Percentiles rank a stretch among this genome's conserved stretches.
phyloP scores from a whole-genome alignment of 345 rosid species.

The Hirschfeldia incana region DNA sequence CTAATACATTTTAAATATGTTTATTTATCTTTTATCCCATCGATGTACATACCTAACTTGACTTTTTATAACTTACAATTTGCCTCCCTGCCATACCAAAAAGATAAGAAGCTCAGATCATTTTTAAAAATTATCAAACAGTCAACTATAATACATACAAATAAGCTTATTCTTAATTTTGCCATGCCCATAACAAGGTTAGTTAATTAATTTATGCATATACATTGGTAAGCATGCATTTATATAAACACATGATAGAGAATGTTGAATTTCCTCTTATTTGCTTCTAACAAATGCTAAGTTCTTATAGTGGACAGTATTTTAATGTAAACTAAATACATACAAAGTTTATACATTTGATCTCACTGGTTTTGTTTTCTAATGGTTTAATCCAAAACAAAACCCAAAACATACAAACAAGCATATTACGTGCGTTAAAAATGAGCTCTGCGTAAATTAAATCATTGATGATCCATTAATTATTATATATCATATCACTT shows the following conservation, averaged over 20 bases:
- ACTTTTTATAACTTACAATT: slow-evolving; percentile 31
- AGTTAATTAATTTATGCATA: not conserved
- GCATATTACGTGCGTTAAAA: not conserved
- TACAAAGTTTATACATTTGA: not conserved
- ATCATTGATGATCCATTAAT: not conserved
- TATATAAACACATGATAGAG: not conserved
- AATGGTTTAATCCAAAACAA: not conserved
- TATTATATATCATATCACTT: not conserved
- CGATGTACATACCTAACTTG: slow-evolving; percentile 35
- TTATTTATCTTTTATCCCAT: slow-evolving; percentile 15
- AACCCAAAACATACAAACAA: not conserved
- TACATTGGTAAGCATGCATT: slow-evolving; percentile 19
- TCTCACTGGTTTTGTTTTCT: not conserved
- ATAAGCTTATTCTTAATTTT: slow-evolving; percentile 29
- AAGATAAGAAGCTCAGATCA: slow-evolving; percentile 33
- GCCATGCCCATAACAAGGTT: slow-evolving; percentile 36
- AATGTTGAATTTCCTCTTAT: slow-evolving; percentile 10
- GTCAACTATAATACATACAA: slow-evolving; percentile 40
- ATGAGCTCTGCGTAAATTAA: not conserved
- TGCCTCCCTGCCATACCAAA: slow-evolving; percentile 37
- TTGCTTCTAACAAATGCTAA: not conserved
- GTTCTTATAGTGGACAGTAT: not conserved
- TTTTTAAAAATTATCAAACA: not conserved
- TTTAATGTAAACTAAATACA: not conserved
- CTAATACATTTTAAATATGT: slow-evolving; percentile 19